Evolutionary conservation across 1,139 yeast species (phyloP), one percentile per base, ranked within the genome.

Genomic region (Candida freyschussii): DNA sequence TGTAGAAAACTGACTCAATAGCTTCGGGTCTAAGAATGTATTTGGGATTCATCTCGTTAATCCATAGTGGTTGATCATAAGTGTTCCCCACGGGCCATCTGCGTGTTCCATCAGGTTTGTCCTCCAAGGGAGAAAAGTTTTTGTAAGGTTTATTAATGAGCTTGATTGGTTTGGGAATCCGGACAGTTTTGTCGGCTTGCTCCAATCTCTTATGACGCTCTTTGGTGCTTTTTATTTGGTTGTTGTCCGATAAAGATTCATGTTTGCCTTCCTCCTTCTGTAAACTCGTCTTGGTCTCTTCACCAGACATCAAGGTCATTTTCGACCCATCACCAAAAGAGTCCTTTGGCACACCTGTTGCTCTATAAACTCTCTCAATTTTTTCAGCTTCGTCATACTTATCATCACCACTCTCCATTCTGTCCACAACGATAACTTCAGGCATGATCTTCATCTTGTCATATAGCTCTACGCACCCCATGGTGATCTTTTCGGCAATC

Each of bases 21-120:
- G 86, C 75, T 51, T 81, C 87, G 0, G 94, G 91, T 29, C 89
- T 67, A 42, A 83, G 69, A 32, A 78, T 58, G 48, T 75, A 78
- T 36, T 68, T 68, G 22, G 71, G 64, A 39, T 73, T 77, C 45
- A 67, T 51, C 3, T 50, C 44, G 30, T 63, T 57, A 9, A 56
- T 39, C 57, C 60, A 63, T 6, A 63, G 40, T 7, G 76, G 53
- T 30, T 48, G 53, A 11, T 45, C 38, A 3, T 29, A 27, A 2
- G 37, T 26, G 3, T 21, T 9, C 2, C 34, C 41, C 3, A 34
- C 36, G 5, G 33, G 20, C 50, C 51, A 48, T 4, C 32, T 28
- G 3, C 18, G 21, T 2, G 36, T 16, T 2, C 43, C 47, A 27
- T 33, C 38, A 6, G 18, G 32, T 6, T 23, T n/a, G 5, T 19